A percentile compares a stretch with the other conserved stretches of the same genome.
phyloP scores from a whole-genome alignment of 768 basidiomycete species.

The Boletus rubropictus region DNA sequence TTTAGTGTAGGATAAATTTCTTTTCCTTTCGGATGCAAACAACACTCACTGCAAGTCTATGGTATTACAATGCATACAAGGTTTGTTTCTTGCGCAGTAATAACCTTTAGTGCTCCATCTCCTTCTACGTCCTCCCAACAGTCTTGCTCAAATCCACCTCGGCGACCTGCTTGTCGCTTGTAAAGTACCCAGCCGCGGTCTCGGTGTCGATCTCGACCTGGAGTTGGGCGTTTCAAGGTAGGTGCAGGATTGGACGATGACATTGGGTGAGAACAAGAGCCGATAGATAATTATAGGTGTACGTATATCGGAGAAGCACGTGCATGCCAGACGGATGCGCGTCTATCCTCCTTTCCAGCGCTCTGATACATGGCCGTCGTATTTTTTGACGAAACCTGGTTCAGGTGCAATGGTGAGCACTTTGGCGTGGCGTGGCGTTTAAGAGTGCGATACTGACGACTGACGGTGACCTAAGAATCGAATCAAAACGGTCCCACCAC shows the following conservation, averaged over 20 bases:
- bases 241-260: no score
- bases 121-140: constrained; percentile 86
- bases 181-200: constrained; percentile 91
- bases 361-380: not conserved
- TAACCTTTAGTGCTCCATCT: constrained; percentile 67
- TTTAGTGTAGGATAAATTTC: no score
- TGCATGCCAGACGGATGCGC: no score
- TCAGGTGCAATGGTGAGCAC: not conserved
- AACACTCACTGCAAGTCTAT: no score
- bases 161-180: constrained; percentile 68
- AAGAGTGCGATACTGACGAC: not conserved
- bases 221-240: constrained; percentile 69
- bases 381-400: not conserved
- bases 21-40: no score
- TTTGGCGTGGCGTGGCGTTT: no score
- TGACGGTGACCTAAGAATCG: not conserved
- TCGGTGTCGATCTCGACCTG: constrained; percentile 92
- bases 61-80: constrained; percentile 3
- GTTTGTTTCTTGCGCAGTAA: no score
- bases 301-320: no score
- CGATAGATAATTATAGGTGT: no score
- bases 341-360: no score
- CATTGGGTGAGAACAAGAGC: no score
- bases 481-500: not conserved
- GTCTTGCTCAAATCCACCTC: constrained; percentile 83